Conservation (phyloP, 257 asterid species). For the Salvia splendens region DNA sequence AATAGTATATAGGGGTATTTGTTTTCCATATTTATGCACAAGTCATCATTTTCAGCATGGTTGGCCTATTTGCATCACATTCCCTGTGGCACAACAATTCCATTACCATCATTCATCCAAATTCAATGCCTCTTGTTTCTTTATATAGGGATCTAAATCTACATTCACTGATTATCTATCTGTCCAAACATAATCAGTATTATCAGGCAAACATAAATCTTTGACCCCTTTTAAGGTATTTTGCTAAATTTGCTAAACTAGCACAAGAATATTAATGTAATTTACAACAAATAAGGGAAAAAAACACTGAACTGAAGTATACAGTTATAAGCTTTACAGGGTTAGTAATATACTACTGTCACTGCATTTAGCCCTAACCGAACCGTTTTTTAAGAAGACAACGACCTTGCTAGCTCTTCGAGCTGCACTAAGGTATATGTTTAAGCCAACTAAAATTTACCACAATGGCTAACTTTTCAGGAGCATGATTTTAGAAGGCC, state of each 20-base stretch:
- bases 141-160: background rate
- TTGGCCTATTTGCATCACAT: constrained; percentile 26
- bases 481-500: constrained; percentile 69
- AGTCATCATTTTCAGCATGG: too few species aligned
- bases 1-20: too few species aligned
- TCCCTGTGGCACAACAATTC: constrained; percentile 13
- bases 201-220: background rate
- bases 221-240: background rate
- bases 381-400: constrained; percentile 13
- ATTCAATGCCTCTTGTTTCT: background rate
- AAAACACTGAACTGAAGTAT: constrained; percentile 5
- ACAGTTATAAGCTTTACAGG: constrained; percentile 30
- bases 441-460: constrained; percentile 31
- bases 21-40: too few species aligned
- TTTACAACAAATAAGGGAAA: constrained; percentile 22
- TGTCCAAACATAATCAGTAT: too few species aligned
- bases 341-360: constrained; percentile 2
- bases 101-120: constrained; percentile 3
- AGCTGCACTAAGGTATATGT: constrained; percentile 28
- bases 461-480: background rate
- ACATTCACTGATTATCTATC: too few species aligned
- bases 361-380: constrained; percentile 24
- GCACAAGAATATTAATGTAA: constrained; percentile 8
- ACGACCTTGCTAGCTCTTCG: constrained; percentile 8
- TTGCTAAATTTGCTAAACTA: background rate